Percentiles rank a stretch among this genome's conserved stretches.
These are phyloP conservation scores for Pueraria montana DNA, from an alignment of 306 rosid genomes.

Conservation along the genomic window DNA sequence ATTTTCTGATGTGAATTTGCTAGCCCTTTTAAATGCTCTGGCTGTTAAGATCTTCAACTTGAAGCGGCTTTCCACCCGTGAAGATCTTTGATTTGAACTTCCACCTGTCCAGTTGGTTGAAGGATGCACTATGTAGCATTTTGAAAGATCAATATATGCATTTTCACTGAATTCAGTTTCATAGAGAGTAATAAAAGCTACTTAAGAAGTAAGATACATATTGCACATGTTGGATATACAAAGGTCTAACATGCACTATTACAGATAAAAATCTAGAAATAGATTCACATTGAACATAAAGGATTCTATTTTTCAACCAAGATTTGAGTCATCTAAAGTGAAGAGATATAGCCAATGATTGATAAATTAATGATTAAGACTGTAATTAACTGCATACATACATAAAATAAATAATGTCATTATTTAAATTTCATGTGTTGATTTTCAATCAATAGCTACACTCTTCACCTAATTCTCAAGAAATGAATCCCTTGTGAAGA, in stretches of 20 bases:
- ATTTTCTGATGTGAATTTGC: slow-evolving; percentile 29
- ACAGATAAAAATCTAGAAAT: neutral
- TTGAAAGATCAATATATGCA: neutral
- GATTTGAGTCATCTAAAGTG: too few species aligned
- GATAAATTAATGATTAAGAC: neutral
- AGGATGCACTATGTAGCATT: neutral
- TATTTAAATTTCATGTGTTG: neutral
- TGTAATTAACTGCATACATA: neutral
- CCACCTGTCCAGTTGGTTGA: neutral
- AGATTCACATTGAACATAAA: neutral
- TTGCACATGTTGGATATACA: neutral
- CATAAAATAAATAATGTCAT: neutral
- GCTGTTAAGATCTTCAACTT: neutral
- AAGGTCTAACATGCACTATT: too few species aligned
- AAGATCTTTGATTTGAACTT: neutral
- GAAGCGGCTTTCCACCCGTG: neutral
- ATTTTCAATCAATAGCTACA: neutral
- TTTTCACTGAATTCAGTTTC: neutral
- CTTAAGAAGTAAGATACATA: neutral
- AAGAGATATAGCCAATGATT: neutral
- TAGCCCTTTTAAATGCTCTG: neutral
- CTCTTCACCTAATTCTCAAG: neutral
- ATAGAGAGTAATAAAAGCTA: neutral
- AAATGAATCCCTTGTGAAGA: neutral
- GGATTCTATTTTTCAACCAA: neutral